Evolutionary conservation across 2,329 filamentous ascomycete genomes (phyloP).

Genomic region (Alternaria arborescens): DNA sequence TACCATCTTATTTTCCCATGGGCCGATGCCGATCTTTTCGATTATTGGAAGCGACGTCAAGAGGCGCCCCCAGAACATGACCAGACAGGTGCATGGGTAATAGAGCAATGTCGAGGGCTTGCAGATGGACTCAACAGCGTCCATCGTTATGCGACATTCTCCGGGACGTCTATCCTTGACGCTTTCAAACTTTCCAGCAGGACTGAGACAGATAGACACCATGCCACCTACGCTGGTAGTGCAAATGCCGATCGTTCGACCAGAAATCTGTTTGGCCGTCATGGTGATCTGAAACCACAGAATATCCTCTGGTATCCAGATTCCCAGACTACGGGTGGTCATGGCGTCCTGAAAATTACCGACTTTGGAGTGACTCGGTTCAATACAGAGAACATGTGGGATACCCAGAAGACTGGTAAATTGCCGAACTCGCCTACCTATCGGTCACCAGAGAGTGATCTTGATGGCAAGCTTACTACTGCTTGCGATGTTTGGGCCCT

Average conservation of each 20-base stretch:
- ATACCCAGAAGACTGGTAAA: background rate
- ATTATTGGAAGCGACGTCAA: background rate
- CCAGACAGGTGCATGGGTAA: background rate
- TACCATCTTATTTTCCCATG: constrained; percentile 18
- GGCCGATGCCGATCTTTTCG: constrained; percentile 16
- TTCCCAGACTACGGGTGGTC: background rate
- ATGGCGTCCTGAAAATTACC: constrained; percentile 40
- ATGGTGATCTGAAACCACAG: constrained; percentile 49
- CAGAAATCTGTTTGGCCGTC: constrained; percentile 36
- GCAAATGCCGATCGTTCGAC: background rate
- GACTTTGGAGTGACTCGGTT: constrained; percentile 40
- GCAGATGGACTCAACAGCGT: constrained; percentile 5
- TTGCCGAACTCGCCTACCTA: constrained; percentile 41
- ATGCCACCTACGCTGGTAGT: background rate
- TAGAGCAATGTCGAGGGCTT: background rate
- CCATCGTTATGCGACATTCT: constrained; percentile 8
- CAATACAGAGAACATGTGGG: constrained; percentile 6
- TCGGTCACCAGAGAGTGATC: constrained; percentile 50
- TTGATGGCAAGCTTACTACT: constrained; percentile 28
- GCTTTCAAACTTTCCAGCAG: background rate
- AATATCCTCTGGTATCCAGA: constrained; percentile 48
- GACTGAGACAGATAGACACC: background rate
- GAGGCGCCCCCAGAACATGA: background rate
- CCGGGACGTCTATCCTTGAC: background rate
- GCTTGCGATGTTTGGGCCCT: constrained; percentile 49